Conservation (phyloP, 2,329 filamentous ascomycete genomes). For the Claviceps citrina region DNA sequence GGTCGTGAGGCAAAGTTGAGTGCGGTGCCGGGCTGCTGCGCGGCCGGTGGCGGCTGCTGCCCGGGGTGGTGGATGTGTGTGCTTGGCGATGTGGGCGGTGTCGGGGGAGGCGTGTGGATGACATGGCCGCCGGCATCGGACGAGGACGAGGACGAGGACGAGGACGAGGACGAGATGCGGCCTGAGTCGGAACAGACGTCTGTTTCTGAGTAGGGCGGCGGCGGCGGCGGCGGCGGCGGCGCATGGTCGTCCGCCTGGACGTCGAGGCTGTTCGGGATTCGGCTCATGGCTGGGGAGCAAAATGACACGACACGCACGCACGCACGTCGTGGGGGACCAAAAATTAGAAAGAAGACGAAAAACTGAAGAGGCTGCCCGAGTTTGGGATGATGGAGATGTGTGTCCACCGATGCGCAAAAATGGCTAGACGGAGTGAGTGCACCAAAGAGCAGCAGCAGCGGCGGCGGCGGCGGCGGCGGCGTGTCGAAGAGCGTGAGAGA, state of each 20-base stretch:
- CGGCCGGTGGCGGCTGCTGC: background rate
- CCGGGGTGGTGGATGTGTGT: constrained; percentile 1
- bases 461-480: no score
- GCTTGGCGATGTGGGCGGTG: constrained; percentile 21
- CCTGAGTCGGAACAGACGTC: constrained; percentile 35
- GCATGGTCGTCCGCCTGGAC: constrained; percentile 21
- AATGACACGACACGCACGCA: no score
- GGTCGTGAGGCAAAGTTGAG: constrained; percentile 33
- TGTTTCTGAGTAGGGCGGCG: constrained; percentile 41
- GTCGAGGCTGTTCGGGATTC: constrained; percentile 8
- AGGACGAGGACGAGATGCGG: constrained; percentile 13
- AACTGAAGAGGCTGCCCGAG: no score
- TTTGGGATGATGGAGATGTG: no score
- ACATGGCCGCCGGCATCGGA: constrained; percentile 25
- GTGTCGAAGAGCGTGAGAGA: no score
- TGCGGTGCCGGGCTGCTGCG: constrained; percentile 8
- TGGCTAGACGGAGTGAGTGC: no score
- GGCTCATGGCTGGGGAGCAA: constrained; percentile 6
- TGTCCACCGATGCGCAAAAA: no score
- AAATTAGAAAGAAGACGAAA: no score
- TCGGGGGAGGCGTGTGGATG: constrained; percentile 34
- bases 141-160: constrained; percentile 17
- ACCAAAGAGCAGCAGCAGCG: no score
- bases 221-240: constrained; percentile 12
- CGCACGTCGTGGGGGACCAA: no score